phyloP scores from a whole-genome alignment of 1,139 yeast species.

The Lodderomyces oxycetoniae region DNA sequence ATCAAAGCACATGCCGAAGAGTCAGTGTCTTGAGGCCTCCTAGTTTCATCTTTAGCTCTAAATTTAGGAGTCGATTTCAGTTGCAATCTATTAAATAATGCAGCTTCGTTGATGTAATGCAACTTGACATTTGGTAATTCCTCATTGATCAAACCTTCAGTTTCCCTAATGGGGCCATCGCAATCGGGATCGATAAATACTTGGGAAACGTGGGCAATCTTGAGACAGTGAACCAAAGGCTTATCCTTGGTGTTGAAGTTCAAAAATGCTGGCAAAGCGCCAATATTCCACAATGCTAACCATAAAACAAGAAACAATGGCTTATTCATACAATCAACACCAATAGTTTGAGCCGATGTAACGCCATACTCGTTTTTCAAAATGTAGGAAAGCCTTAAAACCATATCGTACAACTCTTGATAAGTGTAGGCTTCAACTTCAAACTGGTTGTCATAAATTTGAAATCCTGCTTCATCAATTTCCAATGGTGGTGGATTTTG shows the following conservation, averaged over 20 bases:
- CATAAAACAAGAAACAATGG: slow-evolving; percentile 77
- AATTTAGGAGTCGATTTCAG: slow-evolving; percentile 48
- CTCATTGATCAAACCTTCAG: slow-evolving; percentile 44
- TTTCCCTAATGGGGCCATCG: slow-evolving; percentile 47
- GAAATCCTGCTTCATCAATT: slow-evolving; percentile 30
- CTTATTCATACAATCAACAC: slow-evolving; percentile 74
- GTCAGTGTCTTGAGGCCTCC: slow-evolving; percentile 55
- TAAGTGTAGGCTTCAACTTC: slow-evolving; percentile 63
- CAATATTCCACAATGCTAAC: slow-evolving; percentile 88
- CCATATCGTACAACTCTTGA: slow-evolving; percentile 58
- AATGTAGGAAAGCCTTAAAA: slow-evolving; percentile 62
- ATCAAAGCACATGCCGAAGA: slow-evolving; percentile 68
- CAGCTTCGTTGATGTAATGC: slow-evolving; percentile 54
- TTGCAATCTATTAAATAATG: slow-evolving; percentile 36
- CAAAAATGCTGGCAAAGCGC: slow-evolving; percentile 83
- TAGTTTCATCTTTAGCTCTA: slow-evolving; percentile 50
- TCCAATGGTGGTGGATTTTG: slow-evolving; percentile 27
- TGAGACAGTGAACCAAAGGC: slow-evolving; percentile 77
- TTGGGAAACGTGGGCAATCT: slow-evolving; percentile 58
- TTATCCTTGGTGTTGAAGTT: slow-evolving; percentile 74
- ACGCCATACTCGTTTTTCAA: slow-evolving; percentile 62
- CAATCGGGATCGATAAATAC: slow-evolving; percentile 77
- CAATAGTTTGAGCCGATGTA: slow-evolving; percentile 65
- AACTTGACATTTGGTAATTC: slow-evolving; percentile 41
- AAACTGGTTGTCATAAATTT: slow-evolving; percentile 51